phyloP scores from a whole-genome alignment of 306 rosid genomes.

The Vachellia collinsii region DNA sequence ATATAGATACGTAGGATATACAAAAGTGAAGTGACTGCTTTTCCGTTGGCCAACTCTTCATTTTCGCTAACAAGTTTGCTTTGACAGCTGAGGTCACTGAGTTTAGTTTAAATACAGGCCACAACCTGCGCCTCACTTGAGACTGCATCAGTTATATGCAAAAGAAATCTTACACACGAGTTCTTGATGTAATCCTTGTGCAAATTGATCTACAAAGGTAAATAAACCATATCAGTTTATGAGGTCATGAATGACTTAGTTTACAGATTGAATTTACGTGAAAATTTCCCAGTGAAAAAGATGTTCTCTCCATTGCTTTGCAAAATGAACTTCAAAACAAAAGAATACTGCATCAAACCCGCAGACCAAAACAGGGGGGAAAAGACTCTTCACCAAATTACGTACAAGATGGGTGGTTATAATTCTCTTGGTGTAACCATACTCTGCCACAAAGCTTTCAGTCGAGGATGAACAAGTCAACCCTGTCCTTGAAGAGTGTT shows the following conservation, averaged over 20 bases:
- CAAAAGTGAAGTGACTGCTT: not conserved
- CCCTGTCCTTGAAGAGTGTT: not conserved
- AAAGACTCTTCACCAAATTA: slow-evolving; percentile 10
- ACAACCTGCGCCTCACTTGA: not conserved
- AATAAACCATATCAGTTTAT: not conserved
- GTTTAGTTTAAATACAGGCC: not conserved
- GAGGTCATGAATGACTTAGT: not conserved
- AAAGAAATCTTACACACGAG: not conserved
- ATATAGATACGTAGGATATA: not conserved
- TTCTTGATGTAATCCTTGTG: not conserved
- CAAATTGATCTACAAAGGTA: not conserved
- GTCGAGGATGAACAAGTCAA: not conserved
- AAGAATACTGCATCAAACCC: not conserved
- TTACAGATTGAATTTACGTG: not conserved
- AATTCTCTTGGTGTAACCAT: not conserved
- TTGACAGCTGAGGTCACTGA: not conserved
- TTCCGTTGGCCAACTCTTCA: not conserved
- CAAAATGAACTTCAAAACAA: slow-evolving; percentile 2
- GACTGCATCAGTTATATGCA: not conserved
- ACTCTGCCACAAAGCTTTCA: not conserved
- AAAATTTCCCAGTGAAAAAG: not conserved
- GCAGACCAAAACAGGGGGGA: not conserved
- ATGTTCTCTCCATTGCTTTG: slow-evolving; percentile 1
- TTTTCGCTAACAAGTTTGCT: slow-evolving; percentile 15
- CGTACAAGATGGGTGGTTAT: not conserved